Evolutionary conservation across 2,329 filamentous ascomycete genomes (phyloP), one percentile per base, ranked within the genome.

Genomic region (Pseudocercospora vitis): DNA sequence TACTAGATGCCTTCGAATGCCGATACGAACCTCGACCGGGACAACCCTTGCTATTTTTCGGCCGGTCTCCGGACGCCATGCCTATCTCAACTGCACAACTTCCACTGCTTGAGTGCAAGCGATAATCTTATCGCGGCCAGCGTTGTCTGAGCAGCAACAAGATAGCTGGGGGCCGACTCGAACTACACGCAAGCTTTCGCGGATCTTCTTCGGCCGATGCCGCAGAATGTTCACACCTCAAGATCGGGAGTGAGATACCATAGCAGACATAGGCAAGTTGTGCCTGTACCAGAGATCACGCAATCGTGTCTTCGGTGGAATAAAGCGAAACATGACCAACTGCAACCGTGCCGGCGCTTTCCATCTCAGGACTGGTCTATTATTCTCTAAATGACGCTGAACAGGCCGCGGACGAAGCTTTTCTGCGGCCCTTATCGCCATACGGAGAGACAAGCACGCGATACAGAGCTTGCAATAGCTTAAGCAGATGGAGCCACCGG

Each of bases 361-460:
- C 37, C 21, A 3, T 40, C 11, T 29, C 6, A 29, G 11, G 6
- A 29, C 26, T 11, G 26, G 26, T 29, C 6, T 7, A 7, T 29
- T 11, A 29, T 7, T 29, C 6, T 11, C 11, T 7, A 6, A 29
- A 29, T 19, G 18, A 7, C 11, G 18, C 18, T 19, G 16, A 40
- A 19, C 14, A 24, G 16, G 14, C 2, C 19, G 14, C 32, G 32
- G 18, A 35, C 8, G n/a, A 21, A 39, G 16, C 18, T 39, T 12
- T 18, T 39, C 21, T 39, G 35, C 35, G 35, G 28, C 28, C 40
- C 32, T 40, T 50, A 50, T 50, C 48, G 48, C 48, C 33, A 50
- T 50, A 18, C 24, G 19, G 14, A 33, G 45, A 51, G 48, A 51
- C 12, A 45, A 51, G 48, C 48, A 51, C 48, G 35, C 48, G 21